A percentile compares a stretch with the other conserved stretches of the same genome.
These are phyloP conservation scores for Alternaria metachromatica DNA, from an alignment of 2,329 filamentous ascomycete species.

Conservation along the genomic window DNA sequence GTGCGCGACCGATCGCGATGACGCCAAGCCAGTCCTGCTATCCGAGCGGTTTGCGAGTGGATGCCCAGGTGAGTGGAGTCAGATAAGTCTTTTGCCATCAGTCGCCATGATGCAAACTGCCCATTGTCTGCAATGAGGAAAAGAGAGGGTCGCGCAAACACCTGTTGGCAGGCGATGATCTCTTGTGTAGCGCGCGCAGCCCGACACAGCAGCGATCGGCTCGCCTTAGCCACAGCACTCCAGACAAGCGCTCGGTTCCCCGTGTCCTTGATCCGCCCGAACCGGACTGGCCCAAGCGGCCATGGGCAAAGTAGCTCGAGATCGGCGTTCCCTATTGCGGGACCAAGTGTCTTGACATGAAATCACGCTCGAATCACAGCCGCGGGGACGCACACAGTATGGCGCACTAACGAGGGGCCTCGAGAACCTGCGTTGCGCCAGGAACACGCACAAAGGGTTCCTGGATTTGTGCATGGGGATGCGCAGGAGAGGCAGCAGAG, in stretches of 20 bases:
- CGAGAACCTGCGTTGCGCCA: constrained; percentile 25
- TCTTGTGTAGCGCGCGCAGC: constrained; percentile 19
- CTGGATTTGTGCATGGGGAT: constrained; percentile 12
- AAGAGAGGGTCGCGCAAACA: constrained; percentile 23
- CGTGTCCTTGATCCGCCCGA: constrained; percentile 30
- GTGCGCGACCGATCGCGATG: constrained; percentile 39
- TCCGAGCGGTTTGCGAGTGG: constrained; percentile 4
- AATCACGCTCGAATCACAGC: constrained; percentile 30
- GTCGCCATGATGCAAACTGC: background rate
- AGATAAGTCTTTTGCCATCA: background rate
- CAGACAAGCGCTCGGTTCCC: constrained; percentile 33
- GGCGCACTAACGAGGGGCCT: constrained; percentile 22
- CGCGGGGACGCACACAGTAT: constrained; percentile 17
- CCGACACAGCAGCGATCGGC: constrained; percentile 31
- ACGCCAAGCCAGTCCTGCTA: constrained; percentile 30
- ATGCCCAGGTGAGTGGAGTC: background rate
- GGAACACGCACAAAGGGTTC: constrained; percentile 32
- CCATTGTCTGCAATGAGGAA: background rate
- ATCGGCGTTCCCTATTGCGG: constrained; percentile 33
- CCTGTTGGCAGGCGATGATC: constrained; percentile 31
- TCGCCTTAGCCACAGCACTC: constrained; percentile 27
- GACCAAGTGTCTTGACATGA: constrained; percentile 13
- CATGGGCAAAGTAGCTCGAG: constrained; percentile 18
- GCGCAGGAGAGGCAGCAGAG: background rate
- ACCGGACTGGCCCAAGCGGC: constrained; percentile 25